phyloP scores from a whole-genome alignment of 768 basidiomycete species.

The Russula abietina region DNA sequence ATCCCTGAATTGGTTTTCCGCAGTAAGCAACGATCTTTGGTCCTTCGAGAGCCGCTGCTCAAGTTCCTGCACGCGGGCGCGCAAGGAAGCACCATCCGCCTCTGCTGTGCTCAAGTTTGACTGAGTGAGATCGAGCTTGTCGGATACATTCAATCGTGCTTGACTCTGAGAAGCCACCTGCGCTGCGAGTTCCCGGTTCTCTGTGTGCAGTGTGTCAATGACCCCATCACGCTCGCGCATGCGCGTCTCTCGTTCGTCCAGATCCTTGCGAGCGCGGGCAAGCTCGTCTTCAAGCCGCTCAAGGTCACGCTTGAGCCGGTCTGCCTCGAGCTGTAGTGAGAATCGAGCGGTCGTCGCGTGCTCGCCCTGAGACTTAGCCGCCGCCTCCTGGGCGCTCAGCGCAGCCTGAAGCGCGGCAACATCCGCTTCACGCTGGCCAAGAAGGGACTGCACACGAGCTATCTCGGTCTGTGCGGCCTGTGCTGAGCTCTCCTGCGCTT shows the following conservation, averaged over 20 bases:
- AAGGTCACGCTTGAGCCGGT: conserved; percentile 78
- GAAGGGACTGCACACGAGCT: conserved; percentile 52
- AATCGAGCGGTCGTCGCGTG: conserved; percentile 76
- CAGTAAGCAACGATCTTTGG: conserved; percentile 60
- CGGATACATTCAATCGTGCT: conserved; percentile 75
- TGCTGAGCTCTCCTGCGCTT: conserved; percentile 64
- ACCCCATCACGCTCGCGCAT: conserved; percentile 64
- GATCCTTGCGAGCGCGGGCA: conserved; percentile 58
- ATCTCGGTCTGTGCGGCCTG: conserved; percentile 59
- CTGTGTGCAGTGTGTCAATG: conserved; percentile 69
- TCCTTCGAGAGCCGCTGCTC: conserved; percentile 80
- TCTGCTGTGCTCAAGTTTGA: conserved; percentile 60
- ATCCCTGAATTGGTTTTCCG: conserved; percentile 81
- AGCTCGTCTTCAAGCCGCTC: conserved; percentile 77
- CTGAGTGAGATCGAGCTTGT: conserved; percentile 78
- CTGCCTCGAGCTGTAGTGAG: conserved; percentile 85
- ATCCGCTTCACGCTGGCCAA: conserved; percentile 71
- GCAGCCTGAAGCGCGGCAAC: conserved; percentile 65
- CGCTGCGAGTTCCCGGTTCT: conserved; percentile 72
- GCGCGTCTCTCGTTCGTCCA: conserved; percentile 59
- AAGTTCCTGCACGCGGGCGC: conserved; percentile 61
- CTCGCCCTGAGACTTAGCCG: conserved; percentile 77
- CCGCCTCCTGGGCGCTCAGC: conserved; percentile 64
- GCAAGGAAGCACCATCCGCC: conserved; percentile 53
- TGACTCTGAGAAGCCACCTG: conserved; percentile 84